Conservation (phyloP, 2,329 filamentous ascomycete species). For the Rugonectria rugulosa region DNA sequence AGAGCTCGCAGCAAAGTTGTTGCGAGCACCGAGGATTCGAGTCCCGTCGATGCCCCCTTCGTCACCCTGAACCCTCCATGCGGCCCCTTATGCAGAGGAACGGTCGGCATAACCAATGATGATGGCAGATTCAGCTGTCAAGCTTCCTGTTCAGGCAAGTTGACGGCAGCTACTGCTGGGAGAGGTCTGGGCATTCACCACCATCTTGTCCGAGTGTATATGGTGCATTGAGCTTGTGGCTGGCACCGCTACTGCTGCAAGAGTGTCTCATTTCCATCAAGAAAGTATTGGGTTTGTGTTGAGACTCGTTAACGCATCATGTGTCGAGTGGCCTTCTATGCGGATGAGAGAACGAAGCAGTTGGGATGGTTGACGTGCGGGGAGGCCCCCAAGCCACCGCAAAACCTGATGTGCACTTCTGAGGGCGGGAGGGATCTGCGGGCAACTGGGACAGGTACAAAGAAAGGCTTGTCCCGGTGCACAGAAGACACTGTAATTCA, state of each 20-base stretch:
- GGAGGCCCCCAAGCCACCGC: not conserved
- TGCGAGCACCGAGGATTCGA: not conserved
- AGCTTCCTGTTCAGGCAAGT: slow-evolving; percentile 37
- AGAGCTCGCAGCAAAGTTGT: not conserved
- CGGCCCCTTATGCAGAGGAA: slow-evolving; percentile 20
- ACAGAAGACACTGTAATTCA: not conserved
- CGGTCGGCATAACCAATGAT: slow-evolving; percentile 30
- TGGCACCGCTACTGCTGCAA: too few species aligned
- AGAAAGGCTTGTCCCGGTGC: not conserved
- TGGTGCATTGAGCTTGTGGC: too few species aligned
- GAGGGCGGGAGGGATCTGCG: slow-evolving; percentile 15
- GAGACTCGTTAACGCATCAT: too few species aligned
- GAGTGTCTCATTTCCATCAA: too few species aligned
- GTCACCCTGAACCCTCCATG: slow-evolving; percentile 4
- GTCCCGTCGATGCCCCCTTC: not conserved
- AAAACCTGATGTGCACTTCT: not conserved
- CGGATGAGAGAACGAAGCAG: not conserved
- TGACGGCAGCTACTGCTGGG: slow-evolving; percentile 26
- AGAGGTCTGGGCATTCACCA: too few species aligned
- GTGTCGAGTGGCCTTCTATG: not conserved
- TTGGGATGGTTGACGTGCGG: not conserved
- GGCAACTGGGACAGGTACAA: not conserved
- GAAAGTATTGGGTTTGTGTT: too few species aligned
- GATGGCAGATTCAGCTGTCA: slow-evolving; percentile 16
- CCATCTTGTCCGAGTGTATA: too few species aligned